Evolutionary conservation across 345 rosid species (phyloP).

Genomic region (Acer yangbiense): DNA sequence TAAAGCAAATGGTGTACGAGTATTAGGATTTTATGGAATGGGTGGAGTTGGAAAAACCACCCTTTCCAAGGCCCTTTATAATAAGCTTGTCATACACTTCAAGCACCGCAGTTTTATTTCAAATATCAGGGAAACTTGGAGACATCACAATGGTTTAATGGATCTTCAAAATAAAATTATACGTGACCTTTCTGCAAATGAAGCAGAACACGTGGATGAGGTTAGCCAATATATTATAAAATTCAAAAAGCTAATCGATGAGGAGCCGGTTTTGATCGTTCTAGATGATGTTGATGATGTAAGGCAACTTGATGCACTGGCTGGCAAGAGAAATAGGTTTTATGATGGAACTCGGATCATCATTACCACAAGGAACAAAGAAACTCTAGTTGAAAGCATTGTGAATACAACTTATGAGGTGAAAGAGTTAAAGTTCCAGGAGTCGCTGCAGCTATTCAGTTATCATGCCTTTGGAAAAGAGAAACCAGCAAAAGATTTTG

Average conservation of each 20-base stretch:
- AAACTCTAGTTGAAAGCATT: constrained; percentile 25
- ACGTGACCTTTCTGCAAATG: constrained; percentile 18
- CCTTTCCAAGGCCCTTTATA: constrained; percentile 41
- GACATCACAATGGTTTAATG: constrained; percentile 27
- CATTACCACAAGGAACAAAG: constrained; percentile 57
- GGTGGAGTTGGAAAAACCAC: constrained; percentile 56
- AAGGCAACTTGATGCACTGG: constrained; percentile 45
- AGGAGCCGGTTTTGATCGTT: constrained; percentile 43
- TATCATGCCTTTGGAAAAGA: constrained; percentile 61
- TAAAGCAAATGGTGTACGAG: too few species aligned
- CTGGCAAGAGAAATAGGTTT: constrained; percentile 49
- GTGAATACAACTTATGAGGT: constrained; percentile 52
- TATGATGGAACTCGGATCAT: constrained; percentile 54
- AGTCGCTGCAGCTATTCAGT: constrained; percentile 56
- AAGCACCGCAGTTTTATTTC: constrained; percentile 32
- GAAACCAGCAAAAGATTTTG: constrained; percentile 38
- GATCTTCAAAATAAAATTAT: constrained; percentile 44
- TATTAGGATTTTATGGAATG: constrained; percentile 28
- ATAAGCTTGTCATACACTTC: constrained; percentile 33
- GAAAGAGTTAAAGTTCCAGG: constrained; percentile 30
- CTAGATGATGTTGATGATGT: constrained; percentile 59
- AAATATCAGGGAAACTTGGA: constrained; percentile 35
- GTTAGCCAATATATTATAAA: constrained; percentile 23
- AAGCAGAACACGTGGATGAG: constrained; percentile 7
- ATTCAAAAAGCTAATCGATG: constrained; percentile 30